phyloP scores from a whole-genome alignment of 306 rosid species.

The Prunus dulcis region DNA sequence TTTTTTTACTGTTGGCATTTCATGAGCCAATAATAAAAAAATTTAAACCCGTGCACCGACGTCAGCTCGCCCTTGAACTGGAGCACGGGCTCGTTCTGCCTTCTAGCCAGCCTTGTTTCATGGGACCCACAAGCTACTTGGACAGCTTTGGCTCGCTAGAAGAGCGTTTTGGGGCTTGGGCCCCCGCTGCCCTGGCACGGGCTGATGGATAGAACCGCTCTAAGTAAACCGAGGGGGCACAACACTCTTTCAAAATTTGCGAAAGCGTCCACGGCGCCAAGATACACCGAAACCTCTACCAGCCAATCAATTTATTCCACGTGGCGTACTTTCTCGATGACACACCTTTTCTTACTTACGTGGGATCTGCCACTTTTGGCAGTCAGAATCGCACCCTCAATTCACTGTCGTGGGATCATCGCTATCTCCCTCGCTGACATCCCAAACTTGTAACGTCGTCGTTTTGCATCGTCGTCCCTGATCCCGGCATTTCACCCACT shows the following conservation, averaged over 20 bases:
- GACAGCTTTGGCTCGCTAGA: too few relatives aligned
- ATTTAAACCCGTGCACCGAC: fast-evolving
- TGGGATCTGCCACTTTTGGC: constrained; percentile 50
- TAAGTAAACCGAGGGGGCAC: neutral
- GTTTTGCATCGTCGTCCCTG: constrained; percentile 35
- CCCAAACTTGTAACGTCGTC: constrained; percentile 39
- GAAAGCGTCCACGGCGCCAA: constrained; percentile 49
- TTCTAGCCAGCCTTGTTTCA: fast-evolving
- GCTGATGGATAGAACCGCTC: too few relatives aligned
- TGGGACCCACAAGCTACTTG: too few relatives aligned
- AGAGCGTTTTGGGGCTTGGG: too few relatives aligned
- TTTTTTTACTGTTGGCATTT: too few relatives aligned
- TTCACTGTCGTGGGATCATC: constrained; percentile 18
- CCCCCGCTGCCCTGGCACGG: too few relatives aligned
- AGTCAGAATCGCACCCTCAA: constrained; percentile 24
- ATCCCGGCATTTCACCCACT: constrained; percentile 12
- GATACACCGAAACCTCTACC: constrained; percentile 21
- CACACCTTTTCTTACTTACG: constrained; percentile 42
- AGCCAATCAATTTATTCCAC: constrained; percentile 28
- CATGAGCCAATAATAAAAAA: too few relatives aligned
- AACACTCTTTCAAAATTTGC: constrained; percentile 16
- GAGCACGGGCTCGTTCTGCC: too few relatives aligned
- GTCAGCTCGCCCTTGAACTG: too few relatives aligned
- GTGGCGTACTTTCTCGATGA: constrained; percentile 32
- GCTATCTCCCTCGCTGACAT: constrained; percentile 13